Base-by-base conservation (phyloP, 106 monocot genomes). In the Chionographis japonica region DNA sequence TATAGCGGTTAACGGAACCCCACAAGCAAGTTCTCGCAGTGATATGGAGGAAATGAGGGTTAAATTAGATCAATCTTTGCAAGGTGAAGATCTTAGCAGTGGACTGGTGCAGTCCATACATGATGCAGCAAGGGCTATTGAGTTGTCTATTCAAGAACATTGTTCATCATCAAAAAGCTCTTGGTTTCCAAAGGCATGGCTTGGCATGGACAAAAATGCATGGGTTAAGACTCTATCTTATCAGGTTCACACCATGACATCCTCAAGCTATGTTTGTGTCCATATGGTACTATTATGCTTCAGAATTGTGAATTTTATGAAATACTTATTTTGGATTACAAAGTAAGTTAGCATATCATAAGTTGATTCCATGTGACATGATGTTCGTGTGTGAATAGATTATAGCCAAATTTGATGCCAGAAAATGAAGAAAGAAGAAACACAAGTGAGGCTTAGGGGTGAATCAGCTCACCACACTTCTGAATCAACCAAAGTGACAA, bases 131-230 rank as follows among this genome's bases (percentile, higher is more conserved):
- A 87, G 97, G 73, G 68, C 89, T 72, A 69, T 88, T 55, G 97
- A 98, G 70, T 63, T 90, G 60, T 92, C 90, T 12, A 66, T 90
- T 68, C 69, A 56, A 60, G 90, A 98, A 54, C 87, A 90, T 39
- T 75, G 77, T 19, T 90, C 78, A 41, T 84, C 79, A 40, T 75
- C 74, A 15, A 90, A 81, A 77, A 37, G 61, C 56, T 76, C 80
- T 70, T 98, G 97, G 97, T 90, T 98, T 69, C 75, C 89, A 15
- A 87, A 78, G 76, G 58, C 85, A 74, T 98, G 97, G 97, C 87
- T 93, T 62, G 90, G 92, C 46, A 68, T 85, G 19, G 92, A 93
- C 66, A 80, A 79, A 68, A 90, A 84, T 78, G 92, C 80, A 43
- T 98, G 92, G 92, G 52, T 90, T 57, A 93, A 89, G 78, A 79